A percentile compares a stretch with the other conserved stretches of the same genome.
Conservation (phyloP, 129 eudicot species). For the Ambrosia trifida region DNA sequence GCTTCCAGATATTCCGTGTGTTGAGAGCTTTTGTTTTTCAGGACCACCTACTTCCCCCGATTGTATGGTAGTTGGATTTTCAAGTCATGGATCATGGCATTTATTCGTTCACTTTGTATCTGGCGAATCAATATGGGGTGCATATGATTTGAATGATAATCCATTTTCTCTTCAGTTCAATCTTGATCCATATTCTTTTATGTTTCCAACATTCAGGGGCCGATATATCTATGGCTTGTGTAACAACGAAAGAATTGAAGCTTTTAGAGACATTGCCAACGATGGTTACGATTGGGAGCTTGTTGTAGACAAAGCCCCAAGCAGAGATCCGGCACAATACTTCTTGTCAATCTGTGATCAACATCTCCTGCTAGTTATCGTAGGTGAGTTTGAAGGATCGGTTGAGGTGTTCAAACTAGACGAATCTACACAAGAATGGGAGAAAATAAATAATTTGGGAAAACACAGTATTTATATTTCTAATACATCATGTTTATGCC, state of each 20-base stretch:
- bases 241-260: background rate
- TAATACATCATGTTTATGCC: background rate
- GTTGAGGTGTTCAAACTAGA: background rate
- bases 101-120: background rate
- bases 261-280: background rate
- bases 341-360: background rate
- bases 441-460: background rate
- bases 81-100: background rate
- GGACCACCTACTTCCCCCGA: constrained; percentile 1
- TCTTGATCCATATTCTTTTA: background rate
- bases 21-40: background rate
- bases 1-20: background rate
- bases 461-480: background rate
- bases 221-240: background rate
- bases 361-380: background rate
- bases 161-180: too few relatives aligned
- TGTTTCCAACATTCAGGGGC: background rate
- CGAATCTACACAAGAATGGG: background rate
- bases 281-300: background rate
- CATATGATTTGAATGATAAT: background rate
- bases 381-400: background rate
- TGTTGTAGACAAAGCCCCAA: background rate
- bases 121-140: background rate
- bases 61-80: background rate
- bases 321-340: background rate